Conservation (phyloP, 1,139 yeast species). For the Fermentozyma sake region DNA sequence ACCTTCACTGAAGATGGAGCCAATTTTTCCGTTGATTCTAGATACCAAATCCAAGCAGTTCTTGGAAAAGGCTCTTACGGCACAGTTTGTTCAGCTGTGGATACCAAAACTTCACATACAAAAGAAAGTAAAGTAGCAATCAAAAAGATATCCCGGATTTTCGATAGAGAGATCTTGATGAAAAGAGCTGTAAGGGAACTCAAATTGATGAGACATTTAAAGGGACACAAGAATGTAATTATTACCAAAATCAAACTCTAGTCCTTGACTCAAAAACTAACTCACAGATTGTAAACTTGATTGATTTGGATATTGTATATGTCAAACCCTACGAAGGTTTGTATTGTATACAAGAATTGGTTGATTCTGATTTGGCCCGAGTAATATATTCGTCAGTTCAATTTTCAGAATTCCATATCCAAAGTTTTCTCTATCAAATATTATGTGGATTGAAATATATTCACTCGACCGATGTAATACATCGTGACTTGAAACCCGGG, state of each 20-base stretch:
- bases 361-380: constrained; percentile 74
- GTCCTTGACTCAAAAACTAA: too few relatives aligned
- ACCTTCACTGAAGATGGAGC: constrained; percentile 17
- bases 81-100: constrained; percentile 78
- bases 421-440: constrained; percentile 71
- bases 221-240: constrained; percentile 70
- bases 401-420: constrained; percentile 80
- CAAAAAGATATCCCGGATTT: constrained; percentile 70
- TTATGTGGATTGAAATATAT: constrained; percentile 77
- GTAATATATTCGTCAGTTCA: constrained; percentile 75
- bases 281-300: constrained; percentile 56
- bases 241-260: too few relatives aligned
- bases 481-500: constrained; percentile 83
- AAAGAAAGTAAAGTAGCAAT: constrained; percentile 49
- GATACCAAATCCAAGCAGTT: constrained; percentile 59
- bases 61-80: constrained; percentile 92
- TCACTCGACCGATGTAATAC: constrained; percentile 82
- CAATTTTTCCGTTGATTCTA: constrained; percentile 58
- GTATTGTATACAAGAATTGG: constrained; percentile 75
- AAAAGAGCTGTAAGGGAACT: constrained; percentile 77
- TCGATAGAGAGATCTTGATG: constrained; percentile 57
- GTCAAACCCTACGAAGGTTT: constrained; percentile 74
- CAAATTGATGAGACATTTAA: constrained; percentile 70
- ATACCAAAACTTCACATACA: constrained; percentile 28
- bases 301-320: constrained; percentile 69